Base-by-base conservation (phyloP, 768 basidiomycete species). In the Trametes punicea region DNA sequence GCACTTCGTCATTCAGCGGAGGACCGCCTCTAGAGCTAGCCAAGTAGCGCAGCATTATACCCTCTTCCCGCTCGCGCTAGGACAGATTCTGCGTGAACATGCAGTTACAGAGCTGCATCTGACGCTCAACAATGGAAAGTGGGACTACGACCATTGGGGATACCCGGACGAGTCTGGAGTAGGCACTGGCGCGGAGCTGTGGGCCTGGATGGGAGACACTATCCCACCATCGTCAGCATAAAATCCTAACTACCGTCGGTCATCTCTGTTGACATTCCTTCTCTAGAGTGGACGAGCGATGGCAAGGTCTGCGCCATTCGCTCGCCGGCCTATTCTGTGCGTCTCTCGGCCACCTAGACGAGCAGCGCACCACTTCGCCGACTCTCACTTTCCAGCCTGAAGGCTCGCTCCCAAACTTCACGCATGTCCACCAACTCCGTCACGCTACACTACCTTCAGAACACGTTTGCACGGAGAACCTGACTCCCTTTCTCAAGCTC, bases 291-390 rank as follows among this genome's bases (percentile, higher is more conserved):
- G 87, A 91, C 58, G 76, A 80, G 42, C 82, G 89, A 25, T 98
- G 95, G 94, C 78, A 79, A 56, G 87, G 86, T 7, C 79, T 97
- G 4, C 84, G 93, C 21, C 95, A 96, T 64, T 87, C 92, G 6
- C 78, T 98, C 2, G 88, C 93, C 0, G 97, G 97, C 18, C 75
- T 98, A 4, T 98, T 99, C 73, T 98, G 97, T 64, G 93, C 96
- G 9, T 93, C 93, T 3, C 78, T 98, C 0, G 90, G 87, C 13
- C 81, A 84, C 41, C 71, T 92, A 29, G 85, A 92, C 65, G 81
- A 87, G 46, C 78, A 85, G 38, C 83, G 85, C 40, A 94, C 90
- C 2, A 88, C 86, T 0, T 81, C 82, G 2, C 90, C 89, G 0
- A 59, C 65, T 16, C 72, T 75, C 53, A 78, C 83, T 7, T 91